Conservation (phyloP, 148 eudicot species). For the Rhododendron mucronatum region DNA sequence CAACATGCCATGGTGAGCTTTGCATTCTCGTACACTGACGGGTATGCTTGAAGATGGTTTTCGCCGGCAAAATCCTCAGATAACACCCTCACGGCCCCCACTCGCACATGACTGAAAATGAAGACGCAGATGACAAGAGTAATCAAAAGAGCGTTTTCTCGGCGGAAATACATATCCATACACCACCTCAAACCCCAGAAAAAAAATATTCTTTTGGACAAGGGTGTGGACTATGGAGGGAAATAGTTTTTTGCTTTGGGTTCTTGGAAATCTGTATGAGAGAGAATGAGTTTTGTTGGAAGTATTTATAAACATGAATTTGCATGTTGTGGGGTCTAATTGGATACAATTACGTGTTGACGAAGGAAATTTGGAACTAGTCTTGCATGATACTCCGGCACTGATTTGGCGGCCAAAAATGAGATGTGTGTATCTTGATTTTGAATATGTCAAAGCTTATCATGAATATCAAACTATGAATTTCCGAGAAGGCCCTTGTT, state of each 20-base stretch:
- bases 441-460: no score
- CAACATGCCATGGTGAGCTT: conserved; percentile 9
- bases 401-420: no score
- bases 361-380: background rate
- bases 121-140: background rate
- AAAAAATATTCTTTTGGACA: background rate
- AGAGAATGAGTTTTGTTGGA: background rate
- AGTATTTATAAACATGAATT: background rate
- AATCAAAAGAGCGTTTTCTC: conserved; percentile 3
- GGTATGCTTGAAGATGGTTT: background rate
- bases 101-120: background rate
- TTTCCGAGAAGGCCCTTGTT: no score
- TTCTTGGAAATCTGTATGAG: background rate
- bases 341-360: background rate
- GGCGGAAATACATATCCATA: background rate
- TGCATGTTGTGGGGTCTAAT: background rate
- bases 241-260: background rate
- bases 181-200: background rate
- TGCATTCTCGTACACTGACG: conserved; percentile 1
- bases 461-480: no score
- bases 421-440: no score
- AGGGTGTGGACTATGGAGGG: background rate
- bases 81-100: conserved; percentile 11
- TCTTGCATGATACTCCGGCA: no score
- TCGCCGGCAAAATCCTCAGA: conserved; percentile 5